Evolutionary conservation across 192 early-diverging fungal genomes (phyloP).

Genomic region (Coemansia interrupta): DNA sequence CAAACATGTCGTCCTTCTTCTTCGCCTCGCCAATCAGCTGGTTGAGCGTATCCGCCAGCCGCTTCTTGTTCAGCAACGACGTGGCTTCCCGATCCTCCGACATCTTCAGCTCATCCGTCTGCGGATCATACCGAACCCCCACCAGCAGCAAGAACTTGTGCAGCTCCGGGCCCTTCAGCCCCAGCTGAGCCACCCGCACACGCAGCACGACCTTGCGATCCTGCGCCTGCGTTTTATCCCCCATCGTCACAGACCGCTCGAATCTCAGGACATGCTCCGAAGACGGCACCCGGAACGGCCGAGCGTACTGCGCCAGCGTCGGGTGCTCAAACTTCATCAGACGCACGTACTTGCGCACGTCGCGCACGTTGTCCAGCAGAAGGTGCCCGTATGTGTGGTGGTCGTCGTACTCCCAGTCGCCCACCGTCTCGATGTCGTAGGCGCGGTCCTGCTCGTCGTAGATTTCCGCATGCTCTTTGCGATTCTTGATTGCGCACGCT

Average conservation of each 20-base stretch:
- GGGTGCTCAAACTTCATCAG: conserved; percentile 46
- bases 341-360: conserved; percentile 48
- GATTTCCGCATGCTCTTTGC: conserved; percentile 27
- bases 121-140: conserved; percentile 39
- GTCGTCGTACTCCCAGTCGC: conserved; percentile 33
- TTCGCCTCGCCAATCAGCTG: conserved; percentile 41
- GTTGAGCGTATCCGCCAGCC: conserved; percentile 34
- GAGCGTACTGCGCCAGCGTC: conserved; percentile 32
- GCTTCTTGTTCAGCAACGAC: conserved; percentile 47
- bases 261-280: conserved; percentile 27
- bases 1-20: conserved; percentile 43
- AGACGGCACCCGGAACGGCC: conserved; percentile 34
- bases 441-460: conserved; percentile 38
- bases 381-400: conserved; percentile 43
- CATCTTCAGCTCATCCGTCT: conserved; percentile 49
- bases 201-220: conserved; percentile 46
- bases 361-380: conserved; percentile 38
- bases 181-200: conserved; percentile 33
- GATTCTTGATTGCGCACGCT: conserved; percentile 11
- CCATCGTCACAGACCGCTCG: conserved; percentile 41
- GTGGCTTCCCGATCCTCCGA: conserved; percentile 36
- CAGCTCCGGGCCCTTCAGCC: conserved; percentile 30
- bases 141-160: conserved; percentile 52
- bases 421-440: conserved; percentile 16
- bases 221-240: conserved; percentile 32